Conservation (phyloP, 2,329 filamentous ascomycete genomes). For the Colletotrichum musae region DNA sequence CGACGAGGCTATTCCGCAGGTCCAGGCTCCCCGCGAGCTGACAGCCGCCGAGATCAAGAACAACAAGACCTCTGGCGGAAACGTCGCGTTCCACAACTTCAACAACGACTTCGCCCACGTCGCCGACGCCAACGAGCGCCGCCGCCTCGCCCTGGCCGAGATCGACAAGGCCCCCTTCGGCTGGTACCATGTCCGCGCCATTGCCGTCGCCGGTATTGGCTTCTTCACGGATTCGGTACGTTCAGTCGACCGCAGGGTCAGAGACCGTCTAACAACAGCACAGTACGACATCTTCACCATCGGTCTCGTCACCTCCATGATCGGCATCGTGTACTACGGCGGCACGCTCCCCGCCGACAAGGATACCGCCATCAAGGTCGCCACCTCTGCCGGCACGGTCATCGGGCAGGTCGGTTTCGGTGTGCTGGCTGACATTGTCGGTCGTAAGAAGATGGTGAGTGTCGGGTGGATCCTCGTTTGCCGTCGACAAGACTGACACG, state of each 20-base stretch:
- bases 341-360: constrained; percentile 75
- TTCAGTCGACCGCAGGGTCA: neutral
- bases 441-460: constrained; percentile 72
- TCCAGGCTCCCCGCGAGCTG: neutral
- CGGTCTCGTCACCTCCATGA: constrained; percentile 80
- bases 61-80: constrained; percentile 73
- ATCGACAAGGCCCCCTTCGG: constrained; percentile 87
- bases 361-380: constrained; percentile 88
- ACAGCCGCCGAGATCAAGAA: constrained; percentile 28
- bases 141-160: constrained; percentile 83
- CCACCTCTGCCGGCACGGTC: constrained; percentile 87
- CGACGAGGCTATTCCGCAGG: neutral
- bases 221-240: constrained; percentile 85
- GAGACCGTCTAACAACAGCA: constrained; percentile 2
- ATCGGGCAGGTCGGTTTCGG: constrained; percentile 87
- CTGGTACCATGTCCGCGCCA: constrained; percentile 86
- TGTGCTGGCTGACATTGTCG: constrained; percentile 81
- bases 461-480: constrained; percentile 3
- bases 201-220: constrained; percentile 84
- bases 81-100: constrained; percentile 82
- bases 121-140: constrained; percentile 82
- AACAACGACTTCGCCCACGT: constrained; percentile 78
- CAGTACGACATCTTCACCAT: constrained; percentile 86
- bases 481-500: constrained; percentile 10
- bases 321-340: constrained; percentile 82